These are phyloP conservation scores for Beauveria bassiana DNA, from an alignment of 2,329 filamentous ascomycete species.

Conservation along the genomic window DNA sequence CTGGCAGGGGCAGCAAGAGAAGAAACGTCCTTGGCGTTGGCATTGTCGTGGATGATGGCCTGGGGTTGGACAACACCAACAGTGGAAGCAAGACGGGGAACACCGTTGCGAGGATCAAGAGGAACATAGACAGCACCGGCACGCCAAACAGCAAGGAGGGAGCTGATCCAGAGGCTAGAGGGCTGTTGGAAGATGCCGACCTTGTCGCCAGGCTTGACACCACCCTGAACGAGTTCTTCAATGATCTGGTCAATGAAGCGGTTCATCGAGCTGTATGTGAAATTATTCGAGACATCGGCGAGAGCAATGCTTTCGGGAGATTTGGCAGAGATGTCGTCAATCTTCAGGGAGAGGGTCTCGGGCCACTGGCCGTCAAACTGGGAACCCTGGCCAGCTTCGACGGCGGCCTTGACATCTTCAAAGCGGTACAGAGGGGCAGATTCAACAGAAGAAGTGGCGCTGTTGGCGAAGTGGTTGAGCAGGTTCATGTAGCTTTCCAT, in stretches of 20 bases:
- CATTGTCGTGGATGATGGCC: conserved; percentile 17
- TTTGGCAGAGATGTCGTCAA: conserved; percentile 3
- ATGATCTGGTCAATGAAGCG: conserved; percentile 7
- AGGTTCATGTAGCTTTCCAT: conserved; percentile 15
- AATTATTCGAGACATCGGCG: background rate
- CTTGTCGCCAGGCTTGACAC: conserved; percentile 16
- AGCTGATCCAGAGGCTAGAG: conserved; percentile 29
- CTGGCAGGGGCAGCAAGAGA: conserved; percentile 3
- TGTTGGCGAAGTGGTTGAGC: conserved; percentile 10
- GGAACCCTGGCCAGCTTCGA: conserved; percentile 6
- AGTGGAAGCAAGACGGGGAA: conserved; percentile 10
- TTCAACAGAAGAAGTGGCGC: conserved; percentile 24
- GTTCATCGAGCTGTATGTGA: conserved; percentile 7
- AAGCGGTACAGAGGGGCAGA: conserved; percentile 8
- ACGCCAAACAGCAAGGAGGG: conserved; percentile 32
- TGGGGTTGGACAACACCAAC: conserved; percentile 19
- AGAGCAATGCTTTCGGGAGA: background rate
- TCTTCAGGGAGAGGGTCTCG: conserved; percentile 7
- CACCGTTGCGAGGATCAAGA: conserved; percentile 26
- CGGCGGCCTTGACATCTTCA: conserved; percentile 2
- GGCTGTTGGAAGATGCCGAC: conserved; percentile 13
- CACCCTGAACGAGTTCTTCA: conserved; percentile 6
- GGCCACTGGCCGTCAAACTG: conserved; percentile 6
- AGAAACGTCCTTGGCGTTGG: conserved; percentile 11
- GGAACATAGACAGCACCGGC: conserved; percentile 32